Evolutionary conservation across 176 grass and related monocot species (phyloP), one percentile per base, ranked within the genome.

Genomic region (Alloteropsis semialata): DNA sequence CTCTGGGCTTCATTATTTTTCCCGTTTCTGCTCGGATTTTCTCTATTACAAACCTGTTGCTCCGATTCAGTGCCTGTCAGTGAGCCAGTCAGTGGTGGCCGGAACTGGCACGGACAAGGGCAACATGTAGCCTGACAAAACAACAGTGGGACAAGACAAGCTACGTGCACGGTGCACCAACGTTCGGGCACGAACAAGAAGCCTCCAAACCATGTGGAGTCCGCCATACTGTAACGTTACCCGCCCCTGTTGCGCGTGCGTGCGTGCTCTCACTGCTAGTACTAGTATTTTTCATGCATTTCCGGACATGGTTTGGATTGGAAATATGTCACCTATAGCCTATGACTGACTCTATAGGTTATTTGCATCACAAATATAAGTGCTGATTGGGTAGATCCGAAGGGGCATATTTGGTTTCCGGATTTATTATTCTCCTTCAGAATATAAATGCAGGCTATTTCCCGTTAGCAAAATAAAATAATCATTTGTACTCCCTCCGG

Each of bases 61-160:
- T 59, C 74, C 37, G 36, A 57, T 12, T 71, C 73, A 69, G 80
- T n/a, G 80, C 24, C 44, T 42, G 72, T 43, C 86, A 78, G 36
- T 34, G n/a, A n/a, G n/a, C 34, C 60, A 33, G 15, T 63, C 27
- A 7, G 13, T 61, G 10, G 4, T 29, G 19, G 30, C 60, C 61
- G 34, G 29, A 64, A 64, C 30, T 64, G 61, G 16, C 30, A 64
- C 61, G 72, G 71, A 51, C 62, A 75, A 81, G 65, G 25, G 6
- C 5, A 63, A 29, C 54, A 27, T 76, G 50, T 69, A 63, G 62
- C 46, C 3, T 18, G 8, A 9, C 14, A 13, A 69, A 28, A 28
- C 32, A 64, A 54, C 63, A 73, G 13, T n/a, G n/a, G 45, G 56
- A 80, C 58, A 34, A 29, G 46, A 75, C 84, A 81, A 66, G 48